Base-by-base conservation (phyloP, 2,329 filamentous ascomycete genomes). In the Exophiala aquamarina region DNA sequence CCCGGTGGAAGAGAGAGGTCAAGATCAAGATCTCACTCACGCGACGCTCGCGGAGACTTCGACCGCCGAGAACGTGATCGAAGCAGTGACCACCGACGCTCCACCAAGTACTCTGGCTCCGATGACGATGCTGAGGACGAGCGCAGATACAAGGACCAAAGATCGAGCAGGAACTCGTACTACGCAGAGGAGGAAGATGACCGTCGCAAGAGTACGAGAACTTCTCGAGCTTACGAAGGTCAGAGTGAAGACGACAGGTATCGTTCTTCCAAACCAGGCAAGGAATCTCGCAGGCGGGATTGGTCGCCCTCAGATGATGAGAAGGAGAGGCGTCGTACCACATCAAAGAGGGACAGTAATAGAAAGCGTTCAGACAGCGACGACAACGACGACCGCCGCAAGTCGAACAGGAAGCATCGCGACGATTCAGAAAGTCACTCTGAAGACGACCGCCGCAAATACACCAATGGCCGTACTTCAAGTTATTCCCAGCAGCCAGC, bases 1-100 rank as follows among this genome's bases (percentile, higher is more conserved):
- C 71, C 70, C 26, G 59, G 65, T 46, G 67, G 69, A 20, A 63
- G 65, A 23, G 60, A 61, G 56, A 39, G 63, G 56, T 52, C 61
- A n/a, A n/a, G 66, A 35, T 70, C 71, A 34, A 68, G 68, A 49
- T 72, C 70, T 36, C 64, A 64, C 43, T 71, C 70, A 58, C 70
- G 70, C 62, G 68, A 71, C 51, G 60, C 49, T 42, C 65, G 69
- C 35, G 59, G 54, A 10, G 60, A 65, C 10, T 63, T 7, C 15
- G 13, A 23, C 41, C 35, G 17, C 28, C 39, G 36, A 35, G 29
- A 17, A 15, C 37, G 35, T 21, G 44, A 47, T 21, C 11, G 38
- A 32, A 41, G 39, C 13, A 39, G 44, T 18, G 50, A 56, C 20
- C 44, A 50, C 37, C 45, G 40, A 20, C 37, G 51, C 15, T 52